Percentiles rank a stretch among this genome's conserved stretches.
Evolutionary conservation across 148 eudicot genomes (phyloP).

Genomic region (Persicaria maculosa): DNA sequence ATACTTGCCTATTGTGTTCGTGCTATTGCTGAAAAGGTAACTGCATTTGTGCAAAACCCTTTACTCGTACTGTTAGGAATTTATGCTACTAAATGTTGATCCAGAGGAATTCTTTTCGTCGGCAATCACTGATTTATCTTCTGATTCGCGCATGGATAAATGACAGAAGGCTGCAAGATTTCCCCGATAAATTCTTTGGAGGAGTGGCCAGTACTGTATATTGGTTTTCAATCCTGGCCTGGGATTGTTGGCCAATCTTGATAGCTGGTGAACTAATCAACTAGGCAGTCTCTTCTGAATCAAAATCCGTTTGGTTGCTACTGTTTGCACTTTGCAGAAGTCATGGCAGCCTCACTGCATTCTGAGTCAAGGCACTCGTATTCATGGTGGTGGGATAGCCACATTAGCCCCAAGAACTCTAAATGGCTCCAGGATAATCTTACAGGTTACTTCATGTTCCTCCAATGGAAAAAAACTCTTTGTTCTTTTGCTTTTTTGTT

Average conservation of each 20-base stretch:
- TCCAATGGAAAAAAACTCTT: neutral
- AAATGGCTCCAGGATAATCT: conserved; percentile 77
- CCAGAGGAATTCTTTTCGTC: neutral
- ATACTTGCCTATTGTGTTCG: neutral
- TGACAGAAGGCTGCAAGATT: conserved; percentile 7
- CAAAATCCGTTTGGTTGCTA: conserved; percentile 28
- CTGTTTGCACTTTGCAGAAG: conserved; percentile 25
- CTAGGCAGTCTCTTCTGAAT: conserved; percentile 16
- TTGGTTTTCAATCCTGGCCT: conserved; percentile 31
- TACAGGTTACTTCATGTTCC: conserved; percentile 29
- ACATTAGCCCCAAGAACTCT: conserved; percentile 62
- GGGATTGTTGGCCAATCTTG: conserved; percentile 19
- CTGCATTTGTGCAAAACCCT: conserved; percentile 2
- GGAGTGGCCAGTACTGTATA: conserved; percentile 6
- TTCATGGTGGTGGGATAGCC: conserved; percentile 90
- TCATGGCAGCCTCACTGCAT: conserved; percentile 38
- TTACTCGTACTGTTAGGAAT: neutral
- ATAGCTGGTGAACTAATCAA: conserved; percentile 26
- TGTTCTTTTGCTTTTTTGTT: neutral
- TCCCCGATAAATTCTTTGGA: neutral
- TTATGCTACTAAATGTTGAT: neutral
- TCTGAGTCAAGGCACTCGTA: conserved; percentile 54
- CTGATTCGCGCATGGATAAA: neutral
- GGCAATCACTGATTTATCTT: neutral
- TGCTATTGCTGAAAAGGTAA: neutral